Conservation (phyloP, 1,139 yeast genomes). For the Scheffersomyces titani region DNA sequence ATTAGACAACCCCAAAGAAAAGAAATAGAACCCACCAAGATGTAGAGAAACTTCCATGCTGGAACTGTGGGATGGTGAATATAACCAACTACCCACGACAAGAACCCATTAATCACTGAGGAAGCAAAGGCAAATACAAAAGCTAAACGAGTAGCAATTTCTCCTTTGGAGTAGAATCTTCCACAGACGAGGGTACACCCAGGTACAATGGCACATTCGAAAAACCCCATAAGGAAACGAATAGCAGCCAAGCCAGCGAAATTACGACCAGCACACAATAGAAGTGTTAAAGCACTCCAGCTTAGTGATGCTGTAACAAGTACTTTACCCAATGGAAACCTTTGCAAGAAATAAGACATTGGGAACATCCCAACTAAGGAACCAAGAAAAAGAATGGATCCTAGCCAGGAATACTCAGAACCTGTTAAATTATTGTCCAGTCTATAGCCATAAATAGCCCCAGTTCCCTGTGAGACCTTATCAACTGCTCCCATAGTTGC, state of each 20-base stretch:
- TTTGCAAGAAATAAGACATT: slow-evolving; percentile 28
- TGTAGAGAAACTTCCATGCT: slow-evolving; percentile 33
- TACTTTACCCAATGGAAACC: slow-evolving; percentile 29
- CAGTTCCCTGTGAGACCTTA: slow-evolving; percentile 41
- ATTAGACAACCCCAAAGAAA: slow-evolving; percentile 26
- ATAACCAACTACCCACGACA: slow-evolving; percentile 31
- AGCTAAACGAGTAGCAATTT: slow-evolving; percentile 28
- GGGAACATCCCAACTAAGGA: slow-evolving; percentile 47
- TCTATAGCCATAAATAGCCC: slow-evolving; percentile 45
- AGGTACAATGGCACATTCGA: slow-evolving; percentile 47
- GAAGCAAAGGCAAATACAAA: slow-evolving; percentile 29
- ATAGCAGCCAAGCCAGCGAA: slow-evolving; percentile 33
- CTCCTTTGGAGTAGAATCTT: slow-evolving; percentile 27
- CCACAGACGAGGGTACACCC: slow-evolving; percentile 44
- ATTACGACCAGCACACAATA: slow-evolving; percentile 24
- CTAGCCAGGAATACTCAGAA: slow-evolving; percentile 49
- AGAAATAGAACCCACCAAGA: slow-evolving; percentile 32
- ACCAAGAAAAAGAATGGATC: slow-evolving; percentile 48
- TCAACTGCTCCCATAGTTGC: slow-evolving; percentile 46
- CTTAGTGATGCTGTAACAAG: slow-evolving; percentile 22
- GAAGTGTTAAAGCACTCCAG: slow-evolving; percentile 30
- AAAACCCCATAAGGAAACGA: slow-evolving; percentile 36
- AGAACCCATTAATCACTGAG: slow-evolving; percentile 31
- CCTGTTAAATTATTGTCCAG: slow-evolving; percentile 36
- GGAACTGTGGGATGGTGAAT: slow-evolving; percentile 23